Base-by-base conservation (phyloP, 805 yeast species). In the Cyberlindnera samutprakarnensis region DNA sequence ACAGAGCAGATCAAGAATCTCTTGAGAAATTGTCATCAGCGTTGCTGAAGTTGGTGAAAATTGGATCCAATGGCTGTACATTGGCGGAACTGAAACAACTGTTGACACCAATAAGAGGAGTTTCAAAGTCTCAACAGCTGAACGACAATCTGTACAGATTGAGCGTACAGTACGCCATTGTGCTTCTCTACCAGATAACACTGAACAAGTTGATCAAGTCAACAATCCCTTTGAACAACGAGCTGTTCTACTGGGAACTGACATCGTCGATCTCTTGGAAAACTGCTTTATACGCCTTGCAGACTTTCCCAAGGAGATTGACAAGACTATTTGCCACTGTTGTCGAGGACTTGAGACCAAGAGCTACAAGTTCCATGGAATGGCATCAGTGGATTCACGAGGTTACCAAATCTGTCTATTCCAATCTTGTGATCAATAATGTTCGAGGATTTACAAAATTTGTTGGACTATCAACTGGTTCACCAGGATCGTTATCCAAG, bases 201-300 rank as follows among this genome's bases (percentile, higher is more conserved):
- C 41, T 61, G 14, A 49, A 61, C 18, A 39, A 49, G 2, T 42
- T 71, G 18, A 45, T 72, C 23, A 44, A 46, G 6, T 51, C 55
- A 12, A 69, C 78, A 2, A 39, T 68, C 5, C 66, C 70, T 7
- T 41, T 70, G 11, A 37, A 54, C 15, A 63, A 62, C 25, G 70
- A 67, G 39, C 41, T 70, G n/a, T 52, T 53, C 20, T 74, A 72
- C 44, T 73, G 68, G 61, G 70, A 70, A 18, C 31, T 51, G 2
- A 47, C 63, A 0, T 42, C 58, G 4, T 43, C 57, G 10, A 60
- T 66, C 5, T 48, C 47, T 3, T 40, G 47, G 14, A 55, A 60
- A 18, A 36, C 56, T 13, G 30, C 49, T 3, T 14, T 66, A 1
- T 68, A 68, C 36, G 42, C 65, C 1, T 14, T 68, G 7, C 78